Conservation (phyloP, 768 basidiomycete species). For the Serendipita sp. region DNA sequence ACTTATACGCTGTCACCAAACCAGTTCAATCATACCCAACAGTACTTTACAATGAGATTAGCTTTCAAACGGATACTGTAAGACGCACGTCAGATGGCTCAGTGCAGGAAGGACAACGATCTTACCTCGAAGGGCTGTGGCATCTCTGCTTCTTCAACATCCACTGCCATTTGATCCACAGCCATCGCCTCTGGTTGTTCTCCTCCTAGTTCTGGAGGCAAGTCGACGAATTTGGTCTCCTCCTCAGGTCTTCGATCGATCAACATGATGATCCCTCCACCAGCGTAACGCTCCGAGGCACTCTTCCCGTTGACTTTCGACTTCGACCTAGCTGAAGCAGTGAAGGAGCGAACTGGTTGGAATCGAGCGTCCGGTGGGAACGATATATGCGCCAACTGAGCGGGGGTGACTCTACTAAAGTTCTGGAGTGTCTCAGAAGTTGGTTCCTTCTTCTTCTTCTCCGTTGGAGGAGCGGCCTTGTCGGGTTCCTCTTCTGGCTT, state of each 20-base stretch:
- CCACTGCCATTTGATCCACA: slow-evolving; percentile 14
- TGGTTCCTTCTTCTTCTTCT: slow-evolving; percentile 56
- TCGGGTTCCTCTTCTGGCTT: slow-evolving; percentile 41
- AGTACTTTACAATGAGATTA: neutral
- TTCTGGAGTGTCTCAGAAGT: slow-evolving; percentile 62
- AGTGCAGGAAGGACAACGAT: neutral
- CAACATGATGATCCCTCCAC: slow-evolving; percentile 76
- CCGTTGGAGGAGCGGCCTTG: slow-evolving; percentile 19
- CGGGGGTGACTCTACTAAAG: slow-evolving; percentile 83
- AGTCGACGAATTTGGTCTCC: slow-evolving; percentile 56
- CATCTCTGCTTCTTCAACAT: slow-evolving; percentile 3
- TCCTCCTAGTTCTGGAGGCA: slow-evolving; percentile 28
- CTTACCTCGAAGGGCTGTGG: slow-evolving; percentile 2
- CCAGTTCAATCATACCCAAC: no score
- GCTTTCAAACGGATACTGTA: neutral
- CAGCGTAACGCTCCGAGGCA: slow-evolving; percentile 46
- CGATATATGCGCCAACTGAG: slow-evolving; percentile 68
- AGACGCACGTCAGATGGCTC: neutral
- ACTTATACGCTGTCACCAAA: no score
- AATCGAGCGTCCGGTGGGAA: slow-evolving; percentile 72
- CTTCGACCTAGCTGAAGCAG: slow-evolving; percentile 19
- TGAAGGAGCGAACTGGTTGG: slow-evolving; percentile 74
- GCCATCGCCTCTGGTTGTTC: slow-evolving; percentile 19
- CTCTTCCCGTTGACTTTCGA: neutral
- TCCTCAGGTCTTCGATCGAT: slow-evolving; percentile 56